phyloP scores from a whole-genome alignment of 2,329 filamentous ascomycete species.

The Colletotrichum tofieldiae region DNA sequence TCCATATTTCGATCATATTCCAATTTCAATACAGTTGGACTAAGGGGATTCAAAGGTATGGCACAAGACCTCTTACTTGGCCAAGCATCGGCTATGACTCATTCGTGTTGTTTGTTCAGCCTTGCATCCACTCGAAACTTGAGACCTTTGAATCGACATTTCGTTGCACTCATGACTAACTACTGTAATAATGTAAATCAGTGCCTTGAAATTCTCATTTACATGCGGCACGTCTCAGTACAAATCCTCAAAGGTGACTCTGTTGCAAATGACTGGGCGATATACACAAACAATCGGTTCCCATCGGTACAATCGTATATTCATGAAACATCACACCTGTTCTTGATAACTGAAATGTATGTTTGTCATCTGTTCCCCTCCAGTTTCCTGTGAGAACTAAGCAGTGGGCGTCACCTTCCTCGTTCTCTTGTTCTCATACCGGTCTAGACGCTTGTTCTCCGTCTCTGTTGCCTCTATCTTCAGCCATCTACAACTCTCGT shows the following conservation, averaged over 20 bases:
- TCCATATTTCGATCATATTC: not conserved
- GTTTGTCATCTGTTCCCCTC: no score
- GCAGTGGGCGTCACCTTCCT: not conserved
- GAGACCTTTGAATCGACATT: not conserved
- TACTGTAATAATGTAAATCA: not conserved
- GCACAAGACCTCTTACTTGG: not conserved
- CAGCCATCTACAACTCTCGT: slow-evolving; percentile 1
- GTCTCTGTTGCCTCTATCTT: not conserved
- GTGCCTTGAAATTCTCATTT: not conserved
- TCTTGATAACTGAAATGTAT: not conserved
- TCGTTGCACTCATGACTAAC: not conserved
- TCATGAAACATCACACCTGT: not conserved
- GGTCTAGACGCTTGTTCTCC: not conserved
- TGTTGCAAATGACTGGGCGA: not conserved
- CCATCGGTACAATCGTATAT: not conserved
- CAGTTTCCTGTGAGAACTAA: not conserved
- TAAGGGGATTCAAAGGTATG: not conserved
- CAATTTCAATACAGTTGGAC: not conserved
- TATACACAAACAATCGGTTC: not conserved
- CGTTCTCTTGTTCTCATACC: slow-evolving; percentile 2
- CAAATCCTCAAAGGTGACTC: not conserved
- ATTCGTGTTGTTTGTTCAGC: not conserved
- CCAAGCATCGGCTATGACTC: not conserved
- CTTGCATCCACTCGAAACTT: not conserved
- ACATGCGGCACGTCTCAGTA: no score